Percentiles rank a stretch among this genome's conserved stretches.
Conservation (phyloP, 2,329 filamentous ascomycete species). For the Exophiala oligosperma region DNA sequence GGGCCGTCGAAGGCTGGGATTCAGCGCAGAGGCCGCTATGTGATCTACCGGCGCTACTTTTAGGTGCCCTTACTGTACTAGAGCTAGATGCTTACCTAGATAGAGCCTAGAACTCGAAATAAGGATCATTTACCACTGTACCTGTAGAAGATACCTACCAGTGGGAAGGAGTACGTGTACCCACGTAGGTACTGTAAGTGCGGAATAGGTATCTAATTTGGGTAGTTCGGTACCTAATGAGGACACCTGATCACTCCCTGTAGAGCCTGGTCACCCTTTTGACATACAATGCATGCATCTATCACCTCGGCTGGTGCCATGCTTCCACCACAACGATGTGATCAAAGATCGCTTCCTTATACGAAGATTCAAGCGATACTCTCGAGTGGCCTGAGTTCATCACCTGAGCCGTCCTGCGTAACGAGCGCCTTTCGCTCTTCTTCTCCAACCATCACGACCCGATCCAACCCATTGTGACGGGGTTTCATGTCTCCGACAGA, state of each 20-base stretch:
- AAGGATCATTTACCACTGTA: too few species aligned
- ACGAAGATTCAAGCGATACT: neutral
- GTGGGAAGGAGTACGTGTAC: too few species aligned
- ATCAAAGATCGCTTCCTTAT: slow-evolving; percentile 3
- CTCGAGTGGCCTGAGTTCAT: slow-evolving; percentile 19
- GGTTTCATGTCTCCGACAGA: neutral
- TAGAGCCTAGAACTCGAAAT: neutral
- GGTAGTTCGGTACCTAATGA: too few species aligned
- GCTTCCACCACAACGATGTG: slow-evolving; percentile 12
- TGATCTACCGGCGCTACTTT: neutral
- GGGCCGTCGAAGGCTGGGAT: too few species aligned
- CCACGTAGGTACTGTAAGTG: too few species aligned
- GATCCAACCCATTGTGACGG: neutral
- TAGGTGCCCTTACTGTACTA: too few species aligned
- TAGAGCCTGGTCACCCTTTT: neutral
- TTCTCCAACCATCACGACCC: slow-evolving; percentile 3
- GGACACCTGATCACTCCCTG: slow-evolving; percentile 1
- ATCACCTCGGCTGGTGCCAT: neutral
- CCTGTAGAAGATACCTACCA: too few species aligned
- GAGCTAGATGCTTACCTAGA: too few species aligned
- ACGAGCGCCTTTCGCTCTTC: neutral
- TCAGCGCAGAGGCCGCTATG: too few species aligned
- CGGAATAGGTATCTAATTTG: too few species aligned
- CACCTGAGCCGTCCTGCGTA: slow-evolving; percentile 12
- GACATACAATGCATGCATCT: too few species aligned